Conservation (phyloP, 805 yeast genomes). For the Wickerhamiella brachini region DNA sequence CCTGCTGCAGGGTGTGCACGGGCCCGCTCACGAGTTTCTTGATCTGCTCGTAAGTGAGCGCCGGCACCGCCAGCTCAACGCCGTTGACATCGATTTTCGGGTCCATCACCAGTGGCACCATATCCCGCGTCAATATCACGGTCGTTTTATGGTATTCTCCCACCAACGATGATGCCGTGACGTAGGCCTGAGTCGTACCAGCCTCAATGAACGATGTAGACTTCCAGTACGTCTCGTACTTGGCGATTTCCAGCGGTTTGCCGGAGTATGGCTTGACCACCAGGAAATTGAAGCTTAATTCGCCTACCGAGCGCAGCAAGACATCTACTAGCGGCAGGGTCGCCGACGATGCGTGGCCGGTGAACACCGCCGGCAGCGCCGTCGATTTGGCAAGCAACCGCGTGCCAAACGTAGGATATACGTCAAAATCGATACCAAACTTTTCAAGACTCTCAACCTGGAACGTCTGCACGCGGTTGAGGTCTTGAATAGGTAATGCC, state of each 20-base stretch:
- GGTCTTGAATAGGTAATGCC: slow-evolving; percentile 60
- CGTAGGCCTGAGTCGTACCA: slow-evolving; percentile 41
- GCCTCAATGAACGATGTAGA: slow-evolving; percentile 35
- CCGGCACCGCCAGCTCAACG: slow-evolving; percentile 31
- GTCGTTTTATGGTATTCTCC: slow-evolving; percentile 65
- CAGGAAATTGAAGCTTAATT: slow-evolving; percentile 60
- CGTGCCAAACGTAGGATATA: slow-evolving; percentile 91
- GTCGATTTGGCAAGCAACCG: slow-evolving; percentile 81
- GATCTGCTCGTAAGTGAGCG: slow-evolving; percentile 18
- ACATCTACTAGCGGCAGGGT: slow-evolving; percentile 69
- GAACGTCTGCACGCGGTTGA: slow-evolving; percentile 58
- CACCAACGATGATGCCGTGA: slow-evolving; percentile 78
- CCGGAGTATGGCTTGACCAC: slow-evolving; percentile 85
- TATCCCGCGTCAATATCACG: slow-evolving; percentile 64
- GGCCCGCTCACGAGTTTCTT: slow-evolving; percentile 9
- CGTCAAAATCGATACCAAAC: slow-evolving; percentile 71
- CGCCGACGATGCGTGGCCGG: slow-evolving; percentile 20
- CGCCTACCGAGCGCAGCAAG: slow-evolving; percentile 71
- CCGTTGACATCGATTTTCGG: slow-evolving; percentile 69
- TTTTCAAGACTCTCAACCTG: slow-evolving; percentile 67
- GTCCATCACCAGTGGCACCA: slow-evolving; percentile 55
- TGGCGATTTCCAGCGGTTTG: slow-evolving; percentile 67
- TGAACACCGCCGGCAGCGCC: slow-evolving; percentile 47
- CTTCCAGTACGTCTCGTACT: slow-evolving; percentile 95
- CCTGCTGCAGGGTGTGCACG: slow-evolving; percentile 16